A percentile compares a stretch with the other conserved stretches of the same genome.
These are phyloP conservation scores for Pulveroboletus ravenelii DNA, from an alignment of 768 basidiomycete genomes.

Conservation along the genomic window DNA sequence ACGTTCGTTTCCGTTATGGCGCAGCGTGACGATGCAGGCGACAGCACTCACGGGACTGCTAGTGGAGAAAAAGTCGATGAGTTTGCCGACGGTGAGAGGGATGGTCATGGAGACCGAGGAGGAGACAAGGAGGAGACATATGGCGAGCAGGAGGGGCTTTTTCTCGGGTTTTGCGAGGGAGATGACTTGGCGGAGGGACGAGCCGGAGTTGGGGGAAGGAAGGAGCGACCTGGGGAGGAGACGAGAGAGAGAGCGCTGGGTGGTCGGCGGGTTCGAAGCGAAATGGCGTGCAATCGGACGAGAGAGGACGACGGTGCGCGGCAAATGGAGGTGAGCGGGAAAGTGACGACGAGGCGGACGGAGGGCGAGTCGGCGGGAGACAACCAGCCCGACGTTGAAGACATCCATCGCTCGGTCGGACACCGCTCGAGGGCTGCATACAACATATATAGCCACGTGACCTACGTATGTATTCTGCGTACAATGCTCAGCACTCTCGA, in stretches of 20 bases:
- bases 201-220: slow-evolving; percentile 40
- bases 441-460: slow-evolving; percentile 1
- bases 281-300: slow-evolving; percentile 6
- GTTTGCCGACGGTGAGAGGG: slow-evolving; percentile 86
- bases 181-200: slow-evolving; percentile 71
- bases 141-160: slow-evolving; percentile 68
- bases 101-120: slow-evolving; percentile 89
- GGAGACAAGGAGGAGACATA: slow-evolving; percentile 80
- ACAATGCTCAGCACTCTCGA: neutral
- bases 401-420: neutral
- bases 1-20: neutral
- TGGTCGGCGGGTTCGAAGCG: slow-evolving; percentile 5
- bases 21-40: neutral
- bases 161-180: slow-evolving; percentile 79
- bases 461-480: neutral
- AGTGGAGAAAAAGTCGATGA: slow-evolving; percentile 90
- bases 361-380: neutral
- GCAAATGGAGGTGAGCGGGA: neutral
- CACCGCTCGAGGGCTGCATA: neutral
- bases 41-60: slow-evolving; percentile 51
- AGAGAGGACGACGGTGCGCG: neutral
- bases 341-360: neutral
- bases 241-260: slow-evolving; percentile 16
- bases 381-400: neutral
- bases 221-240: slow-evolving; percentile 31